Evolutionary conservation across 352 stramenopile species (phyloP).

Genomic region (Globisporangium irregulare): DNA sequence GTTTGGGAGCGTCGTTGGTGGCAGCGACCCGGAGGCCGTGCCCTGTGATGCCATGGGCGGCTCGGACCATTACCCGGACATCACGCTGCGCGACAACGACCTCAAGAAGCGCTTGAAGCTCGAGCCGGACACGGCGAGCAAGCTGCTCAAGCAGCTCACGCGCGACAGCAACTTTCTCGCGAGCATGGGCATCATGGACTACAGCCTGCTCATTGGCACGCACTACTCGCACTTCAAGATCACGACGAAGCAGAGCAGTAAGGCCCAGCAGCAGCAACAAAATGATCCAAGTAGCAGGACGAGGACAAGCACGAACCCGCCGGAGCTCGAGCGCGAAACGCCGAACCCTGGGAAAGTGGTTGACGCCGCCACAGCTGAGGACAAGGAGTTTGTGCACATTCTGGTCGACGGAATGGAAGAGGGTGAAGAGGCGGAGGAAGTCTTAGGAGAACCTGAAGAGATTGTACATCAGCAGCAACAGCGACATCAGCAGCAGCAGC

Average conservation of each 20-base stretch:
- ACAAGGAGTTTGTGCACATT: constrained; percentile 41
- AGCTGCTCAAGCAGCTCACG: constrained; percentile 78
- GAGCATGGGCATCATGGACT: constrained; percentile 90
- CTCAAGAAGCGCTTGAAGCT: constrained; percentile 83
- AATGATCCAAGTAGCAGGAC: not conserved
- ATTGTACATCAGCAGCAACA: not conserved
- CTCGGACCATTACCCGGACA: constrained; percentile 79
- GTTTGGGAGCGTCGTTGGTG: constrained; percentile 42
- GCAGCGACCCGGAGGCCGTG: constrained; percentile 17
- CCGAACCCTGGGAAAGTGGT: not conserved
- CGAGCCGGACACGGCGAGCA: constrained; percentile 38
- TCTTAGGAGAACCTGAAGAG: not conserved
- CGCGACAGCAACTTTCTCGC: constrained; percentile 83
- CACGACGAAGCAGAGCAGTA: constrained; percentile 25
- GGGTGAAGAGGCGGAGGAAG: constrained; percentile 7
- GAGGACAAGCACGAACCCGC: not conserved
- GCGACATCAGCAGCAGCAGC: constrained; percentile 2
- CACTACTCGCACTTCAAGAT: constrained; percentile 87
- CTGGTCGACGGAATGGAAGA: constrained; percentile 16
- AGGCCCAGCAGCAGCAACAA: not conserved
- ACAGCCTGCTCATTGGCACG: constrained; percentile 84
- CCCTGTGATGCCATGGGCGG: constrained; percentile 53
- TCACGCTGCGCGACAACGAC: constrained; percentile 83
- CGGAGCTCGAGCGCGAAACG: constrained; percentile 13
- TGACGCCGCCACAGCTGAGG: not conserved